Evolutionary conservation across 768 basidiomycete genomes (phyloP), one percentile per base, ranked within the genome.

Genomic region (Phanerochaete carnosa): DNA sequence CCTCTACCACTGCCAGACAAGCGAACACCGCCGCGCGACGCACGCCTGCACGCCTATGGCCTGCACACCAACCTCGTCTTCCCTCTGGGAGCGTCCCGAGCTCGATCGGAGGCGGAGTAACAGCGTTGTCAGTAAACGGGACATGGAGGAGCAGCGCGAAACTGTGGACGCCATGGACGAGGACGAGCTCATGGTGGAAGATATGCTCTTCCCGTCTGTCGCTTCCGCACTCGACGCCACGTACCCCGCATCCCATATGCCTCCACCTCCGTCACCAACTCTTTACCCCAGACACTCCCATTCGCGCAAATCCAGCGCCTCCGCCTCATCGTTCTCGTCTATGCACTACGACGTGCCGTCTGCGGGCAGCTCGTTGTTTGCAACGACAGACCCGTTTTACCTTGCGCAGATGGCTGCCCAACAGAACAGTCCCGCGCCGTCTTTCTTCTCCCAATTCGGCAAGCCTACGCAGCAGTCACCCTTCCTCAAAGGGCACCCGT

Each of bases 381-480:
- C 78, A 1, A 75, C 78, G 54, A 77, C 80, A 12, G 81, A 82
- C 62, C 81, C 80, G n/a, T 81, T 81, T 68, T 81, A 78, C 64
- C 64, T 80, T 60, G 78, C 80, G 23, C 75, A 75, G 25, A 65
- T 71, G n/a, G 80, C 80, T 62, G 60, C 75, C 6, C 63, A 71
- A 12, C 75, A 76, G 58, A 58, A 55, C 28, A 19, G 60, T 2
- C 28, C 56, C 4, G 68, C 73, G 39, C 54, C 74, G 0, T 68
- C 73, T 12, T 72, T 79, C 56, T 77, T 79, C 62, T 64, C 68
- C 26, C 77, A 79, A 45, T 69, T 73, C 15, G 78, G 78, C 5
- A 66, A 63, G 52, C 74, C 78, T 3, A 59, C 68, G n/a, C 65
- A 73, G 37, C 78, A 75, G 59, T 78, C 79, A 25, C 77, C 79